Base-by-base conservation (phyloP, 2,329 filamentous ascomycete genomes). In the Coniochaeta sp. region DNA sequence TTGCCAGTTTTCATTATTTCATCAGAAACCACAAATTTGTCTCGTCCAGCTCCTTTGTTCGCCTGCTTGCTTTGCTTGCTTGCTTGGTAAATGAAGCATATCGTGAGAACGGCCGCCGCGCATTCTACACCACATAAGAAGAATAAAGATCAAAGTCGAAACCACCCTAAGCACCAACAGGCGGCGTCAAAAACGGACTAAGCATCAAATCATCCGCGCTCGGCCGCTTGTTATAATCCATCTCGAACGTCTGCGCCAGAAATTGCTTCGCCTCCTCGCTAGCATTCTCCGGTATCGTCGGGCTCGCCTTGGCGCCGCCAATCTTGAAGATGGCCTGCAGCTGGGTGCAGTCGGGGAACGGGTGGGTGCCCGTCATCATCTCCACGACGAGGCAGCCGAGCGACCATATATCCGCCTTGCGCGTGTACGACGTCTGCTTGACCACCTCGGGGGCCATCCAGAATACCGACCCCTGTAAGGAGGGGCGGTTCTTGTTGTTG, bases 381-480 rank as follows among this genome's bases (percentile, higher is more conserved):
- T 99, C 94, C 22, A 99, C 92, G 13, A 99, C 90, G 49, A 99
- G 76, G 67, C 94, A 99, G 30, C 94, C 94, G 22, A 99, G 81
- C 45, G 90, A 96, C 94, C 94, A 99, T 61, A 99, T 99, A 64
- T 99, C 94, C 13, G 94, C 94, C 73, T 97, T 97, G 71, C 92
- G 90, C 5, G 92, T 97, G 72, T 99, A 96, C 6, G 91, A 91
- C 3, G 92, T 97, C 71, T 97, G 94, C 63, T 94, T 94, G 56
- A 99, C 94, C 18, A 99, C 94, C 73, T 99, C 94, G 8, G 94
- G 94, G 1, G 94, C 94, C 94, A 99, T 99, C 94, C 94, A 99
- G 73, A 96, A 99, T 50, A 99, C 94, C 24, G 91, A 96, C 13
- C 94, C 94, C 68, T 99, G 94, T 3, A 99, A 81, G 1, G 92